Base-by-base conservation (phyloP, 805 yeast species). In the Spencermartinsiella europaea region DNA sequence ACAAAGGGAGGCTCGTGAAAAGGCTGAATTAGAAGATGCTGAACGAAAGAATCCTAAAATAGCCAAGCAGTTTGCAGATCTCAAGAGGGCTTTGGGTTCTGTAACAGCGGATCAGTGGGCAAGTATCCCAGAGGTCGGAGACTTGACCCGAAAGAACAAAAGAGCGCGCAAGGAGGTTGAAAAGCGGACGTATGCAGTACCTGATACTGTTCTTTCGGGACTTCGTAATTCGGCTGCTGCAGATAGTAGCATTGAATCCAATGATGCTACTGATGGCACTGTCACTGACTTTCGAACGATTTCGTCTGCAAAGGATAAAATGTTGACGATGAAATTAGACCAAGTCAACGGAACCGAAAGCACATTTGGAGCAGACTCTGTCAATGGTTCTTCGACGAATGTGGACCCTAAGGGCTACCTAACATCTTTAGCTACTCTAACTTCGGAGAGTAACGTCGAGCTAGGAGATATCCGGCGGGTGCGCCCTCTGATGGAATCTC, bases 51-150 rank as follows among this genome's bases (percentile, higher is more conserved):
- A 60, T 42, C 62, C 62, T 2, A 50, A 57, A 8, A 72, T 77
- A 15, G 67, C 79, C 7, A 67, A 61, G n/a, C 79, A 81, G 51
- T 86, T 88, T 61, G 68, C 77, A 1, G 91, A 83, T 58, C 68
- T 84, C 49, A 89, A 90, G 58, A 66, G 81, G 21, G 78, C 73
- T 0, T 64, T 90, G 34, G 68, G 81, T 0, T 55, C 63, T 0
- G 77, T 91, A 0, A 70, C 85, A 2, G 76, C 70, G 17, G 84
- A 78, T 2, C 82, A 90, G 57, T 91, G 99, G 99, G 72, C 75
- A 3, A 74, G 70, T 50, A 59, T 91, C 2, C 98, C 98, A 0
- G 96, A 88, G 52, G 93, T 87, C 1, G 85, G 88, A 1, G 98
- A 91, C 63, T 69, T 86, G 57, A 93, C 99, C 0, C 75, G 80